These are phyloP conservation scores for Venturiaceae sp. DNA, from an alignment of 2,329 filamentous ascomycete species.

Conservation along the genomic window DNA sequence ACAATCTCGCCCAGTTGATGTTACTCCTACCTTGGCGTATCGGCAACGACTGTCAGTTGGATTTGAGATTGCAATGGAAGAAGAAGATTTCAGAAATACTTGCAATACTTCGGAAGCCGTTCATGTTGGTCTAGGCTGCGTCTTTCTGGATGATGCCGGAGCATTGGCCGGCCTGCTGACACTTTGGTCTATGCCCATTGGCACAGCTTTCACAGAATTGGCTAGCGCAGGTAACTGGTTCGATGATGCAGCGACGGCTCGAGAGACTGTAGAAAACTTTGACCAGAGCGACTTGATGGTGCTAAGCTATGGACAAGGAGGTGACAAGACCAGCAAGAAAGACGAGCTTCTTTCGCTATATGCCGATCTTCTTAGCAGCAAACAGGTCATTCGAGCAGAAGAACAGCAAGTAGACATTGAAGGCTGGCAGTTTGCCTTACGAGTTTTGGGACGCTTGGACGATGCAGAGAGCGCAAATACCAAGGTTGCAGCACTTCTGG, in stretches of 20 bases:
- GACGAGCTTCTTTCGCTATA: conserved; percentile 73
- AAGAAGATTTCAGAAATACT: conserved; percentile 49
- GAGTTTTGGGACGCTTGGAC: conserved; percentile 73
- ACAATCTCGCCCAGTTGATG: conserved; percentile 36
- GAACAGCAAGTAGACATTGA: conserved; percentile 31
- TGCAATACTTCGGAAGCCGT: conserved; percentile 67
- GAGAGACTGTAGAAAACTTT: conserved; percentile 51
- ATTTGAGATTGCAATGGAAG: conserved; percentile 55
- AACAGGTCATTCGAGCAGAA: conserved; percentile 15
- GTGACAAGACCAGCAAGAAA: conserved; percentile 54
- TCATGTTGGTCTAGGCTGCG: conserved; percentile 72
- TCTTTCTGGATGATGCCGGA: conserved; percentile 74
- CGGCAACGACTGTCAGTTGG: conserved; percentile 61
- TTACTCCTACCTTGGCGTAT: conserved; percentile 56
- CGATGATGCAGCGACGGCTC: conserved; percentile 29
- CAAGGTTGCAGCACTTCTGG: conserved; percentile 64
- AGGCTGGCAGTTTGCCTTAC: conserved; percentile 85
- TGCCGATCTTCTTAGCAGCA: conserved; percentile 39
- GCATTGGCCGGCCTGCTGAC: conserved; percentile 65
- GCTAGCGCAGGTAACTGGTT: conserved; percentile 81
- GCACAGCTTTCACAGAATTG: conserved; percentile 71
- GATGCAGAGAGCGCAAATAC: conserved; percentile 60
- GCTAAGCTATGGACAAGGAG: conserved; percentile 57
- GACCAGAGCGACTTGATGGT: conserved; percentile 81
- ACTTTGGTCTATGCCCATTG: conserved; percentile 70